phyloP scores from a whole-genome alignment of 1,284 basidiomycete species.

The Apiotrichum laibachii region DNA sequence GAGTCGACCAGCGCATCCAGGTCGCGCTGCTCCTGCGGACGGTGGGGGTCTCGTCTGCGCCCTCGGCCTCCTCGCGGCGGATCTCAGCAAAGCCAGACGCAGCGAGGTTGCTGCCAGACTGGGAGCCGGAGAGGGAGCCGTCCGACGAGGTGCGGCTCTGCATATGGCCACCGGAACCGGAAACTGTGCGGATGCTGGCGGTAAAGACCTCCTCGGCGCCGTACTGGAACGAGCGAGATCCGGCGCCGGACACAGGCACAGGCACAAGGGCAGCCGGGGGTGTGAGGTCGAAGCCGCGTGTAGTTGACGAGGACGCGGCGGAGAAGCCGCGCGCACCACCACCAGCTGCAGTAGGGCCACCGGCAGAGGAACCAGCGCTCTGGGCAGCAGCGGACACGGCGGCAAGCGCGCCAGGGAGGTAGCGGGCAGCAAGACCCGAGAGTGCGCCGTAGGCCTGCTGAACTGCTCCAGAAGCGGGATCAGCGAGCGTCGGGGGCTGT shows the following conservation, averaged over 20 bases:
- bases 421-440: slow-evolving; percentile 24
- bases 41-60: slow-evolving; percentile 2
- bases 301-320: not conserved
- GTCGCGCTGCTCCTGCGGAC: not conserved
- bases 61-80: slow-evolving; percentile 40
- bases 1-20: slow-evolving; percentile 18
- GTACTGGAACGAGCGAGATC: slow-evolving; percentile 10
- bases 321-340: not conserved
- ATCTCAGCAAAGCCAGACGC: slow-evolving; percentile 37
- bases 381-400: slow-evolving; percentile 34
- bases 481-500: slow-evolving; percentile 45
- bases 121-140: slow-evolving; percentile 15
- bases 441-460: slow-evolving; percentile 41
- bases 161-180: too few species aligned
- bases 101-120: slow-evolving; percentile 14
- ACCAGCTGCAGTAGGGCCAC: slow-evolving; percentile 3
- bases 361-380: slow-evolving; percentile 8
- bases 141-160: slow-evolving; percentile 10
- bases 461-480: slow-evolving; percentile 45
- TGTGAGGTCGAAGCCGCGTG: slow-evolving; percentile 15
- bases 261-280: not conserved
- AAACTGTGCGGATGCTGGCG: not conserved
- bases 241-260: not conserved
- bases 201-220: slow-evolving; percentile 8
- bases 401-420: slow-evolving; percentile 43